Evolutionary conservation across 441 rosid genomes (phyloP).

Genomic region (California macrophylla): DNA sequence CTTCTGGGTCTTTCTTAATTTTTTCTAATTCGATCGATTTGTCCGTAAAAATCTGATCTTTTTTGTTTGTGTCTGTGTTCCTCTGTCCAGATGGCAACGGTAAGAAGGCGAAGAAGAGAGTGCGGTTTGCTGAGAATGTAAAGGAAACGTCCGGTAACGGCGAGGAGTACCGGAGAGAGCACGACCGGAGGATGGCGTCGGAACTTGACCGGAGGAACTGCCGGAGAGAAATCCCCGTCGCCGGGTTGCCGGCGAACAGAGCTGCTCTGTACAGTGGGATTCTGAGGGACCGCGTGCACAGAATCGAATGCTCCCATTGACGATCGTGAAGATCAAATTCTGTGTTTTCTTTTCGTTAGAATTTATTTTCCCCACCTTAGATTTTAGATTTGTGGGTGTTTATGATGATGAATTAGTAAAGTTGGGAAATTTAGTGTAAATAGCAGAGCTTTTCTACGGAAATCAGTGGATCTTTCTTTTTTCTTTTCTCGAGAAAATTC

Average conservation of each 20-base stretch:
- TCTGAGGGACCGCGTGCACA: conserved; percentile 51
- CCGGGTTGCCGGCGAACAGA: conserved; percentile 41
- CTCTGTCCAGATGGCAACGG: conserved; percentile 23
- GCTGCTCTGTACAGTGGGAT: conserved; percentile 63
- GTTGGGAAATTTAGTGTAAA: too few species aligned
- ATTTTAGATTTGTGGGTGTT: too few species aligned
- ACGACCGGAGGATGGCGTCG: conserved; percentile 3
- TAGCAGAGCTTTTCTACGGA: too few species aligned
- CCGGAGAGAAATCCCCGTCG: conserved; percentile 30
- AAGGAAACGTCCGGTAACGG: conserved; percentile 57
- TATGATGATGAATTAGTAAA: too few species aligned
- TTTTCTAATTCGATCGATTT: neutral
- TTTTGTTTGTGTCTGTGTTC: neutral
- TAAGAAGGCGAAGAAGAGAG: conserved; percentile 50
- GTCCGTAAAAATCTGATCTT: neutral
- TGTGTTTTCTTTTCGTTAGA: too few species aligned
- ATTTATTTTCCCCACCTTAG: too few species aligned
- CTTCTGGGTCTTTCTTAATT: neutral
- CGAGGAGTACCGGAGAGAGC: conserved; percentile 36
- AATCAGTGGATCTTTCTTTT: too few species aligned
- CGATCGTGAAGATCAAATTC: neutral
- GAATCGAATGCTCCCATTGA: conserved; percentile 43
- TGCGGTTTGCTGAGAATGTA: conserved; percentile 60
- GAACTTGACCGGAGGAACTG: conserved; percentile 24
- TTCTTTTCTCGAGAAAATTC: too few species aligned